Evolutionary conservation across 495 filamentous ascomycete genomes (phyloP), one percentile per base, ranked within the genome.

Genomic region (Cladorrhinum samala): DNA sequence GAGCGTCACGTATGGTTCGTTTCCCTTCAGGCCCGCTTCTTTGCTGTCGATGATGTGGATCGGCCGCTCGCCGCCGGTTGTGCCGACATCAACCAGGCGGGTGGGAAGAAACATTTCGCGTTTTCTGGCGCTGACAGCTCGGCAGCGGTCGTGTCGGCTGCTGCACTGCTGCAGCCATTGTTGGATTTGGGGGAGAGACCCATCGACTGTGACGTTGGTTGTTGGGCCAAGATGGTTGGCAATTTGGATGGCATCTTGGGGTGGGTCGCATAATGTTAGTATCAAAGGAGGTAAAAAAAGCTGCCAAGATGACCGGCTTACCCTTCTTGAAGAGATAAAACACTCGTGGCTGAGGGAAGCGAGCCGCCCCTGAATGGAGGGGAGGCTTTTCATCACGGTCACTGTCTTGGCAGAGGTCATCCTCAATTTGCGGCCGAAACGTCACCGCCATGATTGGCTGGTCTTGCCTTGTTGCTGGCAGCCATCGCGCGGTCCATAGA

Each of bases 51-150:
- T 25, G 19, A 50, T 21, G 37, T 40, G 48, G 18, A 50, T 24
- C 25, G 18, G 19, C 18, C 11, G 16, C n/a, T n/a, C n/a, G n/a
- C n/a, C n/a, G n/a, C n/a, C n/a, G n/a, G n/a, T n/a, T n/a, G 30
- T 39, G 8, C 14, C 9, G 30, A 50, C 48, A 21, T 50, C 48
- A 8, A 50, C 18, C 17, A 50, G 36, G 9, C 48, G 48, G n/a
- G 33, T 50, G 2, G 48, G 48, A 19, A 40, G 13, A 14, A 38
- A 39, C 11, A 20, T n/a, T 8, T 17, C 8, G 1, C 13, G 21
- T 17, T 21, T 46, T 33, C 27, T 33, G 19, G 23, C 14, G 9
- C 21, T 8, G 21, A 27, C 11, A 3, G 19, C 11, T 14, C 25
- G 43, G 11, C 43, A 46, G 9, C 16, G 13, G 11, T 46, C 11